These are phyloP conservation scores for Teratosphaeria viscida DNA, from an alignment of 2,329 filamentous ascomycete genomes.

Conservation along the genomic window DNA sequence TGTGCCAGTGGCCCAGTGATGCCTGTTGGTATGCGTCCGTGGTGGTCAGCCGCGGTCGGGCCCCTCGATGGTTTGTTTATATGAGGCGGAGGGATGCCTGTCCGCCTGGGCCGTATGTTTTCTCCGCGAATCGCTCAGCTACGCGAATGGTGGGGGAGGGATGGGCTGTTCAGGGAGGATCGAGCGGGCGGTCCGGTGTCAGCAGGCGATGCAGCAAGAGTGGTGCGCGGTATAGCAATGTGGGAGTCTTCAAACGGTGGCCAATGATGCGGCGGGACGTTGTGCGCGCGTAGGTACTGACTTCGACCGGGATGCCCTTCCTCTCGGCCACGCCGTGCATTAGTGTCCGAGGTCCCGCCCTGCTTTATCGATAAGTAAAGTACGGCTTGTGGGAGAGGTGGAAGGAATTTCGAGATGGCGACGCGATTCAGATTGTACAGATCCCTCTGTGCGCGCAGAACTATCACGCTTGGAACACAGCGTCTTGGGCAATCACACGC, in stretches of 20 bases:
- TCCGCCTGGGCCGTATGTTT: not conserved
- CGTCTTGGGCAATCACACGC: constrained; percentile 18
- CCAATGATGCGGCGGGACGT: not conserved
- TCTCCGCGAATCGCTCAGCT: not conserved
- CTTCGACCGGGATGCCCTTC: not conserved
- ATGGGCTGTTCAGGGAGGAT: not conserved
- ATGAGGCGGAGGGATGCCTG: not conserved
- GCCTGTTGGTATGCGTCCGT: not conserved
- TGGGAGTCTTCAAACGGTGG: not conserved
- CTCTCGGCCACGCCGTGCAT: not conserved
- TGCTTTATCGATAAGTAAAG: not conserved
- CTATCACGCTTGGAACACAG: constrained; percentile 13
- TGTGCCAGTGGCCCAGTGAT: not conserved
- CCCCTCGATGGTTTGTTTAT: not conserved
- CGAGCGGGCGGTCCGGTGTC: not conserved
- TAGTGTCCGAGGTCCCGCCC: not conserved
- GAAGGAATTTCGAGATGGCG: not conserved
- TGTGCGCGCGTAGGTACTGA: not conserved
- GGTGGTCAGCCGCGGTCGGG: not conserved
- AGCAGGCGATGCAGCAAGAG: not conserved
- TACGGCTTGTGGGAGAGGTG: not conserved
- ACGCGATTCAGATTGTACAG: not conserved
- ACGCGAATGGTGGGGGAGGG: not conserved
- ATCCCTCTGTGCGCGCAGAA: constrained; percentile 7
- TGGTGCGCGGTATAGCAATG: not conserved